phyloP scores from a whole-genome alignment of 2,329 filamentous ascomycete genomes.

The Colletotrichum australisinense region DNA sequence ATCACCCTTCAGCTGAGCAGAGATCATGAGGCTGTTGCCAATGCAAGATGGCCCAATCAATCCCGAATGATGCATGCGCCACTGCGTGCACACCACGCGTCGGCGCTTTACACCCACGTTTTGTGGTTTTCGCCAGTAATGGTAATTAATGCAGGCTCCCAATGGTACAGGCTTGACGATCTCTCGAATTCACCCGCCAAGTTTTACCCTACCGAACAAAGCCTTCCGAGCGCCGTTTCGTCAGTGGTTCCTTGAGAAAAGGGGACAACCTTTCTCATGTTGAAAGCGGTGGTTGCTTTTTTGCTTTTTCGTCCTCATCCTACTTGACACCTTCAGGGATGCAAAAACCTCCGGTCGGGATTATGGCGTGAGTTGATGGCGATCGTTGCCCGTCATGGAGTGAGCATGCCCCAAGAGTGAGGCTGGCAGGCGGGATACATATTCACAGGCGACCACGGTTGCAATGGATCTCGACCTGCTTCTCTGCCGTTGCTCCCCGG shows the following conservation, averaged over 20 bases:
- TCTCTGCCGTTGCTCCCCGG: slow-evolving; percentile 2
- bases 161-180: background rate
- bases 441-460: background rate
- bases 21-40: slow-evolving; percentile 32
- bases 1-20: background rate
- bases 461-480: slow-evolving; percentile 12
- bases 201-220: background rate
- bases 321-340: slow-evolving; percentile 9
- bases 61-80: slow-evolving; percentile 1
- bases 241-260: background rate
- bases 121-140: background rate
- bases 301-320: background rate
- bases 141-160: background rate
- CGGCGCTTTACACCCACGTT: background rate
- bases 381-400: slow-evolving; percentile 13
- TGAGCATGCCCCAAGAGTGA: slow-evolving; percentile 3
- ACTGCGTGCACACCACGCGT: background rate
- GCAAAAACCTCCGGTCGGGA: background rate
- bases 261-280: background rate
- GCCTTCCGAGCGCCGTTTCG: background rate
- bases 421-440: slow-evolving; percentile 15
- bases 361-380: background rate
- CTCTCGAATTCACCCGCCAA: background rate
- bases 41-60: slow-evolving; percentile 18
- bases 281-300: background rate